phyloP scores from a whole-genome alignment of 2,329 filamentous ascomycete genomes.

The Pyrenophora seminiperda region DNA sequence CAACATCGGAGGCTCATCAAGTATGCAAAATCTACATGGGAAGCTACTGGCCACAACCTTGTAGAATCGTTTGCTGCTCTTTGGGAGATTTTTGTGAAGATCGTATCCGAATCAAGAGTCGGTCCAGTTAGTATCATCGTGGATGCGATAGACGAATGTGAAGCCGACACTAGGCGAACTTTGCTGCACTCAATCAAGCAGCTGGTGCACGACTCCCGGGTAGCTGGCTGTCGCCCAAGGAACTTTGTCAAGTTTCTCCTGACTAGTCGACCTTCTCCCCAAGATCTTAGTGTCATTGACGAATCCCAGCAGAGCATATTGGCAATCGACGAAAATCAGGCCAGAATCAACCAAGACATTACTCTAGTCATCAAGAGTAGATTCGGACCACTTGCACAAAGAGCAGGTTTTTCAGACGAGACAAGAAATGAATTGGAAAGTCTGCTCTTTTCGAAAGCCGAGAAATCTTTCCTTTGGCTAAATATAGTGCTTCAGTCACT shows the following conservation, averaged over 20 bases:
- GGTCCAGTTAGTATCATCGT: not conserved
- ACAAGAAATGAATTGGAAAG: not conserved
- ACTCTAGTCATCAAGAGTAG: not conserved
- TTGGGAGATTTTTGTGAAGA: not conserved
- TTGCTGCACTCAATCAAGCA: not conserved
- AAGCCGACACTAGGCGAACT: not conserved
- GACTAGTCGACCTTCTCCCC: not conserved
- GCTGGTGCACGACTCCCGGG: not conserved
- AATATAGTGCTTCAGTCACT: not conserved
- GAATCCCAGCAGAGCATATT: no score
- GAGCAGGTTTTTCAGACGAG: not conserved
- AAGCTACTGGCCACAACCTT: not conserved
- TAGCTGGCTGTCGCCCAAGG: no score
- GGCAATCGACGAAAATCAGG: not conserved
- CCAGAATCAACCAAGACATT: not conserved
- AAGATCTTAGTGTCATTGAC: not conserved
- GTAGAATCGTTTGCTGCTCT: not conserved
- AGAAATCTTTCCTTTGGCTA: not conserved
- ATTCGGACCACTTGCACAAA: not conserved
- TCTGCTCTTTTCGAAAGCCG: not conserved
- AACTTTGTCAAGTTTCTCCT: not conserved
- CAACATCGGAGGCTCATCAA: no score
- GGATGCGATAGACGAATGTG: not conserved
- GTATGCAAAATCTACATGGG: no score
- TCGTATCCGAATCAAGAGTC: not conserved